phyloP scores from a whole-genome alignment of 495 filamentous ascomycete species.

The Aspergillus homomorphus region DNA sequence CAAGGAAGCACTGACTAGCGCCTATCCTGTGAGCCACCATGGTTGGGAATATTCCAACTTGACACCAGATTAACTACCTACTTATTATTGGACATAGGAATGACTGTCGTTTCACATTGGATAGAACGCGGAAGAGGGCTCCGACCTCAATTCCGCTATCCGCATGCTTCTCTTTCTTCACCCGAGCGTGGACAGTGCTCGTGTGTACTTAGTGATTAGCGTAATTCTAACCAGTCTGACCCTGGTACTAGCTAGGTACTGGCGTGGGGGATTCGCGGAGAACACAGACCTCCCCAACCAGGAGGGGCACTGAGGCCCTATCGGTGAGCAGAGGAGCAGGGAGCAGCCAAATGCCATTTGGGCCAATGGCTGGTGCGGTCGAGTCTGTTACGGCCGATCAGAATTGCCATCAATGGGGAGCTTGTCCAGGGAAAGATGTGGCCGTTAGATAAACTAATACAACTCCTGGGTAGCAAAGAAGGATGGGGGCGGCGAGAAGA shows the following conservation, averaged over 20 bases:
- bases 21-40: no score
- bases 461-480: not conserved
- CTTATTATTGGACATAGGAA: no score
- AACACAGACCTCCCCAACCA: conserved; percentile 6
- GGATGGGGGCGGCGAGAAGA: not conserved
- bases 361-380: not conserved
- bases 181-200: no score
- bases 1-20: not conserved
- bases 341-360: not conserved
- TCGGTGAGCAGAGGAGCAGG: not conserved
- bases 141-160: no score
- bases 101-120: no score
- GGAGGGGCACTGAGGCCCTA: not conserved
- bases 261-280: not conserved
- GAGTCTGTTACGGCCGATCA: conserved; percentile 1
- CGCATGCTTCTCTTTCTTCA: no score
- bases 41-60: no score
- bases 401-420: not conserved
- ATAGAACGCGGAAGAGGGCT: no score
- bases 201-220: not conserved
- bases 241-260: no score
- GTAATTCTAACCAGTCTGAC: no score
- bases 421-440: not conserved
- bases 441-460: no score
- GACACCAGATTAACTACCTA: no score